phyloP scores from a whole-genome alignment of 169 alveolate genomes.

The Haemoproteus tartakovskyi region DNA sequence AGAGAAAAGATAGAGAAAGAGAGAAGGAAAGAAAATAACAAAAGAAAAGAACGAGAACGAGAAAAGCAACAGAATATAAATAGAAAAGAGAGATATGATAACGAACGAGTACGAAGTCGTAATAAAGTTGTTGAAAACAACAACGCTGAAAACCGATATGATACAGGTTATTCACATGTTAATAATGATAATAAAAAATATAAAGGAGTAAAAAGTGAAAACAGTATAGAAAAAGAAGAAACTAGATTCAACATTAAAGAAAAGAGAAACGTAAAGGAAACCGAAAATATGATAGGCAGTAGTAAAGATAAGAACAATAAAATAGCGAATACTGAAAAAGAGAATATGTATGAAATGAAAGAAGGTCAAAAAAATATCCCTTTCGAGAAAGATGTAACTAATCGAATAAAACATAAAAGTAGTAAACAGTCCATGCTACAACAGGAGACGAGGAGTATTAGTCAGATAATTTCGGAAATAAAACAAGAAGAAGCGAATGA shows the following conservation, averaged over 20 bases:
- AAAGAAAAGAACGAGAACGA: too few species aligned
- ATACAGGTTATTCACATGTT: too few species aligned
- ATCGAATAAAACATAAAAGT: background rate
- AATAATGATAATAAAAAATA: background rate
- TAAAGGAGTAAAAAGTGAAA: too few species aligned
- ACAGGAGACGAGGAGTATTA: constrained; percentile 20
- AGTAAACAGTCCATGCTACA: too few species aligned
- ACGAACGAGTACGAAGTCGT: too few species aligned
- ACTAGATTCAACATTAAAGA: background rate
- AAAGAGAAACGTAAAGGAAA: background rate
- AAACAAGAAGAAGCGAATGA: constrained; percentile 58
- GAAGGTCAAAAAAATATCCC: background rate
- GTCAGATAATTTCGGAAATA: constrained; percentile 34
- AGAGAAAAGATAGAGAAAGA: background rate
- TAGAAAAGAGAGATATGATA: too few species aligned
- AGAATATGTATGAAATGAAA: background rate
- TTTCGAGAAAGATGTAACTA: too few species aligned
- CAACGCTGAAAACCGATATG: too few species aligned
- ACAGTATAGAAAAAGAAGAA: too few species aligned
- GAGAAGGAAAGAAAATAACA: too few species aligned
- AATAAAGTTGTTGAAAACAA: background rate
- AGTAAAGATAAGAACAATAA: too few species aligned
- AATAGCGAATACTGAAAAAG: background rate
- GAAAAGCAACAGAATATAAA: too few species aligned
- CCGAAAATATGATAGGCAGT: background rate